A percentile compares a stretch with the other conserved stretches of the same genome.
Evolutionary conservation across 805 yeast genomes (phyloP).

Genomic region (Vanderwaltozyma polyspora): DNA sequence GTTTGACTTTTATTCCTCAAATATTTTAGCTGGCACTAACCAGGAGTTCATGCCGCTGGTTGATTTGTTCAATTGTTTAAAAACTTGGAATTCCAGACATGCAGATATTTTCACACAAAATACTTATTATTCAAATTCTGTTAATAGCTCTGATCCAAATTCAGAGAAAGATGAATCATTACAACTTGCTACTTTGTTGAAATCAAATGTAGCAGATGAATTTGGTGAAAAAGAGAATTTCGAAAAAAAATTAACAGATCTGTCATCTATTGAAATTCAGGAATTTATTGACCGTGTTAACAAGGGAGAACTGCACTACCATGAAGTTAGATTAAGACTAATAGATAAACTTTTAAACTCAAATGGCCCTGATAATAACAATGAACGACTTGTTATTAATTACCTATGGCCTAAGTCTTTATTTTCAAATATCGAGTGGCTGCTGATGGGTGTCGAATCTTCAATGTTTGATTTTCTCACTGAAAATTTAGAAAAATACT

Average conservation of each 20-base stretch:
- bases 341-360: slow-evolving; percentile 16
- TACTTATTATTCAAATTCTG: slow-evolving; percentile 6
- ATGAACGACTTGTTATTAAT: slow-evolving; percentile 28
- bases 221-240: slow-evolving; percentile 5
- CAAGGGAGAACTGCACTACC: slow-evolving; percentile 24
- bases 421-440: slow-evolving; percentile 24
- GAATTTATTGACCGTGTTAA: slow-evolving; percentile 23
- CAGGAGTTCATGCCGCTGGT: slow-evolving; percentile 1
- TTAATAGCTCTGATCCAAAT: slow-evolving; percentile 2
- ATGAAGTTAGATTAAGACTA: slow-evolving; percentile 29
- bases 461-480: slow-evolving; percentile 15
- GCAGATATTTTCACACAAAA: slow-evolving; percentile 22
- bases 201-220: slow-evolving; percentile 21
- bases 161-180: slow-evolving; percentile 12
- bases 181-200: slow-evolving; percentile 23
- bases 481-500: slow-evolving; percentile 3
- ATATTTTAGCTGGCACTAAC: neutral
- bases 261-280: slow-evolving; percentile 8
- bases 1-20: slow-evolving; percentile 1
- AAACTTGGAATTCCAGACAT: slow-evolving; percentile 28
- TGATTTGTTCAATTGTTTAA: slow-evolving; percentile 27
- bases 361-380: slow-evolving; percentile 3
- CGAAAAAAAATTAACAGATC: slow-evolving; percentile 3
- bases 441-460: slow-evolving; percentile 23
- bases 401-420: slow-evolving; percentile 32